Conservation (phyloP, 306 rosid species). For the Geum urbanum region DNA sequence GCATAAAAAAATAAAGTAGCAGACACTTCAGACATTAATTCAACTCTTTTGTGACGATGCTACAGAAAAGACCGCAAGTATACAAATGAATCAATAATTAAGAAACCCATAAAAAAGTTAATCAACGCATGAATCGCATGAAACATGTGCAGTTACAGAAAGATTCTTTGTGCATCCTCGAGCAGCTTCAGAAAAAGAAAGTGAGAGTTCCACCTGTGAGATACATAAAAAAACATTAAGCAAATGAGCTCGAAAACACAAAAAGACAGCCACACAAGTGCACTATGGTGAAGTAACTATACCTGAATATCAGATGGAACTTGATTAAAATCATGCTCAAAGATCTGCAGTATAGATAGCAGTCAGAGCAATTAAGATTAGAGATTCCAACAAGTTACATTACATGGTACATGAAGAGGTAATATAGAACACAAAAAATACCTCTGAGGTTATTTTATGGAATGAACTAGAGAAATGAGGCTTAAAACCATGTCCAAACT, state of each 20-base stretch:
- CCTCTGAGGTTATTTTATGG: slow-evolving; percentile 88
- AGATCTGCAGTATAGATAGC: slow-evolving; percentile 53
- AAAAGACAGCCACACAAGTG: slow-evolving; percentile 18
- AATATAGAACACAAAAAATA: slow-evolving; percentile 20
- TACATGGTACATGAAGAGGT: slow-evolving; percentile 5
- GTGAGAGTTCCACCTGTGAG: slow-evolving; percentile 61
- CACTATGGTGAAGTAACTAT: too few relatives aligned
- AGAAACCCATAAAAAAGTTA: neutral
- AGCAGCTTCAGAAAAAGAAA: slow-evolving; percentile 77
- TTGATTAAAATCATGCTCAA: slow-evolving; percentile 60
- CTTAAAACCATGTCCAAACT: slow-evolving; percentile 52
- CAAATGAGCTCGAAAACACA: slow-evolving; percentile 25
- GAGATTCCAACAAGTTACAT: neutral
- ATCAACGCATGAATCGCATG: slow-evolving; percentile 83
- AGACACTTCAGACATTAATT: neutral
- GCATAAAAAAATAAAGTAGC: neutral
- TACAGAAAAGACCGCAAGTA: too few relatives aligned
- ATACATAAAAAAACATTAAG: slow-evolving; percentile 18
- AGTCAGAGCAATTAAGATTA: neutral
- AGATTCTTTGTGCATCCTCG: slow-evolving; percentile 74
- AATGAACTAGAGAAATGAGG: slow-evolving; percentile 84
- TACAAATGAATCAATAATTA: neutral
- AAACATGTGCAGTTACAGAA: slow-evolving; percentile 68
- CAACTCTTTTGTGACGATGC: neutral
- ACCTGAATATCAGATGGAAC: slow-evolving; percentile 78